Evolutionary conservation across 306 rosid species (phyloP), one percentile per base, ranked within the genome.

Genomic region (Fragaria nilgerrensis): DNA sequence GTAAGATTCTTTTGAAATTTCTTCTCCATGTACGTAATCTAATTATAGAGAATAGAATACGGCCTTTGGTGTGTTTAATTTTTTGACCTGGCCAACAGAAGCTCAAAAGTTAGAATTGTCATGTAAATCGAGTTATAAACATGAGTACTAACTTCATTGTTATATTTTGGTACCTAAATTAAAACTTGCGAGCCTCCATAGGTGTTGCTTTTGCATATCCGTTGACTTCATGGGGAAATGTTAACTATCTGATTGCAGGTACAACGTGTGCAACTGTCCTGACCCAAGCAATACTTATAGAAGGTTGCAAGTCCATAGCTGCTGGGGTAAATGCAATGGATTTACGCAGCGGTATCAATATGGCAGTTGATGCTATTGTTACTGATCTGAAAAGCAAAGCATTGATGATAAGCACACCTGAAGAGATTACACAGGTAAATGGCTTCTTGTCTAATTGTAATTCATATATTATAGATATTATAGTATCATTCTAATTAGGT

Each of bases 231-330:
- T 66, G 75, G 74, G 39, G 43, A 39, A 70, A 14, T 77, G 50
- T 68, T 80, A 34, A 55, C 45, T 82, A 76, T 86, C 52, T 84
- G 73, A 43, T 80, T 83, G 63, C 89, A 95, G 98, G 97, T 83
- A 95, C 98, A 70, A 95, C 98, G 47, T 92, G 97, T 89, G 97
- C 98, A 61, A 90, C 97, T 68, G 93, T 95, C 81, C 79, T 95
- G 79, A 89, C 97, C 65, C 97, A 90, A 85, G 97, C 98, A 73
- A 90, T 95, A 83, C 97, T 95, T 70, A 84, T 62, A 2, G 97
- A 92, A 87, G 97, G 98, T 61, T 92, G 96, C 84, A 92, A 92
- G 82, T 92, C 98, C 53, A 77, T 90, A 82, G 97, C 98, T 83
- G 91, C 96, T 5, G 98, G 98, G 70, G 89, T 89, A 69, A 95